Conservation (phyloP, 768 basidiomycete species). For the Leccinum rimulosum region DNA sequence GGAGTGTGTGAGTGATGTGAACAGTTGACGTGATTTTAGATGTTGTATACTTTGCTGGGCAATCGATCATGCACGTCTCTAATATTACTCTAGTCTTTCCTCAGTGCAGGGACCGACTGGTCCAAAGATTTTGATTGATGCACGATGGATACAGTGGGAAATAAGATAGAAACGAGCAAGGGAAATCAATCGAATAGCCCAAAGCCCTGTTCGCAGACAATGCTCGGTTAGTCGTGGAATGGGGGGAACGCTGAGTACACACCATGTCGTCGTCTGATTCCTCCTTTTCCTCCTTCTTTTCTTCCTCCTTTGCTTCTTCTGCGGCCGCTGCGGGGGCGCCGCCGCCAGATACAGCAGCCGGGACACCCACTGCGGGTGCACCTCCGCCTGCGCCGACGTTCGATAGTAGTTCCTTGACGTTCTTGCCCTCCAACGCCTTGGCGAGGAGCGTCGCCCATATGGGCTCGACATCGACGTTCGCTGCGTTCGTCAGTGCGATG, state of each 20-base stretch:
- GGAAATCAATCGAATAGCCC: constrained; percentile 86
- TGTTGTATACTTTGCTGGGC: not conserved
- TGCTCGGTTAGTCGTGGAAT: not conserved
- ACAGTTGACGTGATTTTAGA: constrained; percentile 51
- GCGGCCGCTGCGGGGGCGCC: constrained; percentile 62
- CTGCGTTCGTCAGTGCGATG: constrained; percentile 76
- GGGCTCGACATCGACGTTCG: constrained; percentile 83
- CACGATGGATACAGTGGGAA: constrained; percentile 21
- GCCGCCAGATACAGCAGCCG: constrained; percentile 51
- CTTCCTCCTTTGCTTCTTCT: constrained; percentile 74
- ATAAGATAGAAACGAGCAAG: constrained; percentile 23
- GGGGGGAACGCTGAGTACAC: not conserved
- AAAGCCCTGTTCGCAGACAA: constrained; percentile 68
- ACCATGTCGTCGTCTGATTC: constrained; percentile 77
- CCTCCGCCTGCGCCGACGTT: constrained; percentile 94
- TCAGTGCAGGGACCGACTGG: constrained; percentile 15
- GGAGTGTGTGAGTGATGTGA: constrained; percentile 93
- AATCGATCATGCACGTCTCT: no score
- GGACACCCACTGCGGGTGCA: constrained; percentile 65
- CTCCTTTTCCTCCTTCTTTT: constrained; percentile 86
- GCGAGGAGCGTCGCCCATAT: constrained; percentile 98
- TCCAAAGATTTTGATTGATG: constrained; percentile 26
- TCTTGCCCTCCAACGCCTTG: constrained; percentile 97
- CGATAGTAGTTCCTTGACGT: constrained; percentile 92
- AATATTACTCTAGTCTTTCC: no score